These are phyloP conservation scores for Phialophora expanda DNA, from an alignment of 2,329 filamentous ascomycete genomes.

Conservation along the genomic window DNA sequence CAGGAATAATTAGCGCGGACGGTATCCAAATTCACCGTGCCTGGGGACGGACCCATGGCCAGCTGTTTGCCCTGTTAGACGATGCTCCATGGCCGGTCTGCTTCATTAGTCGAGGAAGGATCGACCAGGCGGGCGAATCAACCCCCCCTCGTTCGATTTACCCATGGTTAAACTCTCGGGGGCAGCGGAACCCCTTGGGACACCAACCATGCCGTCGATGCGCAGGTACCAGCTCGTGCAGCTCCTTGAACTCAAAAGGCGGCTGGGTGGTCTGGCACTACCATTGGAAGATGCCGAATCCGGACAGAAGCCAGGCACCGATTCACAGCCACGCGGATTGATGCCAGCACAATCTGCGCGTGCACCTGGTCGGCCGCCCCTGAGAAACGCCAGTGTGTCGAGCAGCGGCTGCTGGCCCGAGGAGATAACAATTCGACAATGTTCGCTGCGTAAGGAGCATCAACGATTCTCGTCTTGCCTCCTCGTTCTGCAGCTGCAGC, in stretches of 20 bases:
- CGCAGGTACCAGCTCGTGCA: constrained; percentile 7
- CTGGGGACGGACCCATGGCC: background rate
- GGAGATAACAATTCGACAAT: background rate
- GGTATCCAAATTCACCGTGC: background rate
- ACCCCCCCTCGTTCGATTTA: background rate
- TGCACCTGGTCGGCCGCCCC: background rate
- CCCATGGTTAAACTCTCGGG: background rate
- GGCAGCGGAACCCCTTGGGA: background rate
- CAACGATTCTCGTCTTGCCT: background rate
- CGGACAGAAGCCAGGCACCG: background rate
- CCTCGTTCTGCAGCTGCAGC: background rate
- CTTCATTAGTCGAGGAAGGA: constrained; percentile 8
- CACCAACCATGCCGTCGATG: background rate
- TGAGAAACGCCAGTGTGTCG: background rate
- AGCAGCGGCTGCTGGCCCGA: background rate
- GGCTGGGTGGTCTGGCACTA: background rate
- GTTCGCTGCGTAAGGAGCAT: too few species aligned
- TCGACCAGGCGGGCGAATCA: background rate
- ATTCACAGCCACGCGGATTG: background rate
- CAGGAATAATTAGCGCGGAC: background rate
- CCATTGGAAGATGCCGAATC: background rate
- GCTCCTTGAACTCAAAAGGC: background rate
- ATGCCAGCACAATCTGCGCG: background rate
- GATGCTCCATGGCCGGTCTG: background rate
- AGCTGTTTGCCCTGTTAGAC: background rate